A percentile compares a stretch with the other conserved stretches of the same genome.
Evolutionary conservation across 768 basidiomycete genomes (phyloP).

Genomic region (Psilocybe sp.): DNA sequence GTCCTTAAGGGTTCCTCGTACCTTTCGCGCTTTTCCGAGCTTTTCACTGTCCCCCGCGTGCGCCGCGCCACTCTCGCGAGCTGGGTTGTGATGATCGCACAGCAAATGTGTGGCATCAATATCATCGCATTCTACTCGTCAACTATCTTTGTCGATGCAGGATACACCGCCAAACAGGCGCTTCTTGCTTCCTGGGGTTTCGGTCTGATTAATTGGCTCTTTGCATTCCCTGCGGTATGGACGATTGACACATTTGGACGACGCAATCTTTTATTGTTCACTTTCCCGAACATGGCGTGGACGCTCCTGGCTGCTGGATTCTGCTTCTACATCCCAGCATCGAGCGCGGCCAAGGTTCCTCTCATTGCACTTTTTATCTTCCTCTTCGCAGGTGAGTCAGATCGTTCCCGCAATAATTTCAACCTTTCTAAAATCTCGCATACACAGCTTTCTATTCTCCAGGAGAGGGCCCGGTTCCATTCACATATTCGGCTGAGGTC

Average conservation of each 20-base stretch:
- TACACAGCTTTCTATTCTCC: slow-evolving; percentile 69
- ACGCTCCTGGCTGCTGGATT: slow-evolving; percentile 75
- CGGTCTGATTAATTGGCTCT: slow-evolving; percentile 63
- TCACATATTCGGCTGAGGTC: slow-evolving; percentile 88
- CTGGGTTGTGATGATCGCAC: slow-evolving; percentile 63
- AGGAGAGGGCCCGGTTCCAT: slow-evolving; percentile 89
- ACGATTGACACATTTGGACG: slow-evolving; percentile 76
- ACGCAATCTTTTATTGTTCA: slow-evolving; percentile 71
- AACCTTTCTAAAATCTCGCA: not conserved
- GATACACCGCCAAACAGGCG: slow-evolving; percentile 51
- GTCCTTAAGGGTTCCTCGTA: slow-evolving; percentile 52
- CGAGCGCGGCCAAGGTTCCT: slow-evolving; percentile 36
- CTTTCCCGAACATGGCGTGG: slow-evolving; percentile 81
- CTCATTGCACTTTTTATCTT: slow-evolving; percentile 42
- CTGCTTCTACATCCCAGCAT: slow-evolving; percentile 51
- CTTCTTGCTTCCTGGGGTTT: slow-evolving; percentile 68
- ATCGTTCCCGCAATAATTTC: not conserved
- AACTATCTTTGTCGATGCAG: slow-evolving; percentile 63
- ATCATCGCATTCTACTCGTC: slow-evolving; percentile 81
- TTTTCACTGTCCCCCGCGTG: slow-evolving; percentile 72
- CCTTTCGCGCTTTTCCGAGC: slow-evolving; percentile 49
- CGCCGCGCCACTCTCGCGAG: slow-evolving; percentile 49
- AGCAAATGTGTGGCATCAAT: slow-evolving; percentile 85
- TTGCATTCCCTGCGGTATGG: slow-evolving; percentile 65
- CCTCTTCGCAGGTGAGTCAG: slow-evolving; percentile 36